A percentile compares a stretch with the other conserved stretches of the same genome.
Conservation (phyloP, 768 basidiomycete species). For the Psilocybe azurescens region DNA sequence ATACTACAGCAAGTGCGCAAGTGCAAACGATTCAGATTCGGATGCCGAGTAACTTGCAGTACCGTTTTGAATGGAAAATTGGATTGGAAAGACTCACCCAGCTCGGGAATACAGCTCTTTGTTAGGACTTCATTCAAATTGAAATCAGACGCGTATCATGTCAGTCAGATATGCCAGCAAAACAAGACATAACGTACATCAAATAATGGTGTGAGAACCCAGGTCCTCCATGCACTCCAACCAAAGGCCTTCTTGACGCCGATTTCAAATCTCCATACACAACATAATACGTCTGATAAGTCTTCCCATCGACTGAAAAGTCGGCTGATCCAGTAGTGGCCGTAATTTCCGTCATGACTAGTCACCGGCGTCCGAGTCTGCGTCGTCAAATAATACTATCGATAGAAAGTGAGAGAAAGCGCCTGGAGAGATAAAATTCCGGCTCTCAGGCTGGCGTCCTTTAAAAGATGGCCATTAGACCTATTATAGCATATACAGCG, state of each 20-base stretch:
- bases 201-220: slow-evolving; percentile 47
- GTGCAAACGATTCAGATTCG: neutral
- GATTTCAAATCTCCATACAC: slow-evolving; percentile 44
- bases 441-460: too few species aligned
- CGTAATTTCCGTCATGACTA: neutral
- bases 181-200: neutral
- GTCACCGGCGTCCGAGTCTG: too few species aligned
- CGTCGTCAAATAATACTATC: too few species aligned
- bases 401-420: too few species aligned
- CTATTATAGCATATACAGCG: too few species aligned
- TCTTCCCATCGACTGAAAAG: slow-evolving; percentile 17
- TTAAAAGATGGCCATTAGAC: too few species aligned
- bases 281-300: slow-evolving; percentile 51
- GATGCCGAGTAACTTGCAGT: neutral
- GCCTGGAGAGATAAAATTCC: too few species aligned
- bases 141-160: neutral
- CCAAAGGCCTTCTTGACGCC: slow-evolving; percentile 40
- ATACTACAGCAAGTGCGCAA: slow-evolving; percentile 25
- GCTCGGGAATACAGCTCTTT: neutral
- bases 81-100: neutral
- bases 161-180: too few species aligned
- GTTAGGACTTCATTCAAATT: neutral
- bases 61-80: too few species aligned
- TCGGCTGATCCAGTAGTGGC: neutral
- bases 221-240: slow-evolving; percentile 59